Percentiles rank a stretch among this genome's conserved stretches.
Evolutionary conservation across 164 flowering plant genomes (phyloP).

Genomic region (Kalanchoe fedtschenkoi): DNA sequence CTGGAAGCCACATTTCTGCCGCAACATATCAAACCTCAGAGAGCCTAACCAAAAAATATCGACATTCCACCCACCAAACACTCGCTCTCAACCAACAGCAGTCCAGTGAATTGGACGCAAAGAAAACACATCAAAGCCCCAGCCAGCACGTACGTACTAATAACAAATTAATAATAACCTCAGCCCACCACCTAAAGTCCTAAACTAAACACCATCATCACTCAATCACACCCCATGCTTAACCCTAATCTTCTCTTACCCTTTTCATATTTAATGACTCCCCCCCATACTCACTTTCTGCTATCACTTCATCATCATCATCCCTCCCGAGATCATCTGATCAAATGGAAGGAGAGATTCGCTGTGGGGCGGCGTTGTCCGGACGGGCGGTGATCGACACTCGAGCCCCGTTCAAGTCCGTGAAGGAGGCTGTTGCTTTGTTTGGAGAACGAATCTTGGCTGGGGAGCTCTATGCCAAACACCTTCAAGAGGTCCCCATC

Average conservation of each 20-base stretch:
- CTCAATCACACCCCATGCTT: background rate
- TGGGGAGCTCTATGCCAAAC: conserved; percentile 57
- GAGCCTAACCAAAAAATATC: too few species aligned
- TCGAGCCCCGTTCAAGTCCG: conserved; percentile 58
- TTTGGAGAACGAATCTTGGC: conserved; percentile 71
- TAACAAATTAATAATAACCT: background rate
- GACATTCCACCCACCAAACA: background rate
- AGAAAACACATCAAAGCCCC: conserved; percentile 23
- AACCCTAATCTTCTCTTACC: background rate
- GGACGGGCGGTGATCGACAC: conserved; percentile 62
- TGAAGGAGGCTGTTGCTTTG: conserved; percentile 66
- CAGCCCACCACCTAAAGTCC: background rate
- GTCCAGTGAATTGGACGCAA: conserved; percentile 61
- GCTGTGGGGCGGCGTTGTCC: conserved; percentile 14
- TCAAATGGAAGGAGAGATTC: conserved; percentile 21
- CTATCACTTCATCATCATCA: background rate
- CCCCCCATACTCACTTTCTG: background rate
- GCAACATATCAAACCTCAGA: too few species aligned
- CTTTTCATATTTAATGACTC: background rate
- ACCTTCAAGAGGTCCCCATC: conserved; percentile 47
- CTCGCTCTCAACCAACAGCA: conserved; percentile 25
- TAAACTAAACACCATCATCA: background rate
- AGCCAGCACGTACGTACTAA: too few species aligned
- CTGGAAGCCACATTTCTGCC: too few species aligned
- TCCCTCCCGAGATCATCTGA: background rate